Percentiles rank a stretch among this genome's conserved stretches.
These are phyloP conservation scores for Albophoma yamanashiensis DNA, from an alignment of 2,329 filamentous ascomycete species.

Conservation along the genomic window DNA sequence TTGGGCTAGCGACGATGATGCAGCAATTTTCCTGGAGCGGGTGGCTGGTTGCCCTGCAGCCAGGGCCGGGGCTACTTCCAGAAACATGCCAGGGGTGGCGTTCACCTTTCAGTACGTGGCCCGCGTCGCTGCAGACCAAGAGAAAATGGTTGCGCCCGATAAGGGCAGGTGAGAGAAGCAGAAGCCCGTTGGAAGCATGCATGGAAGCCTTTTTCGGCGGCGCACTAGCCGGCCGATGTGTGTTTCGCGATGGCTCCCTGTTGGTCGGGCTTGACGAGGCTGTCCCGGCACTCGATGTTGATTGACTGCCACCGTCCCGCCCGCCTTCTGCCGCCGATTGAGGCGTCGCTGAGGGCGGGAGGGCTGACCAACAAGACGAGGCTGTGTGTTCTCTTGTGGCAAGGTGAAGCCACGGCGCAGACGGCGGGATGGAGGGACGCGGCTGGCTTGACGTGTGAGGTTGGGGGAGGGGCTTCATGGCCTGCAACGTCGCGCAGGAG, in stretches of 20 bases:
- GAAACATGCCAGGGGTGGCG: background rate
- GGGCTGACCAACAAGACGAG: background rate
- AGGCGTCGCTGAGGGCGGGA: background rate
- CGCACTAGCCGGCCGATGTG: background rate
- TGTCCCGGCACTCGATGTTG: background rate
- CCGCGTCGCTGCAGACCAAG: background rate
- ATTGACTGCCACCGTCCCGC: background rate
- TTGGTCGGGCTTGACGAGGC: background rate
- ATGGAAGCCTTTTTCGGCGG: background rate
- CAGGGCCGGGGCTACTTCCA: background rate
- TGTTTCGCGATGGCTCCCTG: background rate
- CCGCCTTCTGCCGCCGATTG: background rate
- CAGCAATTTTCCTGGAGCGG: background rate
- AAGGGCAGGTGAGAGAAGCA: slow-evolving; percentile 4
- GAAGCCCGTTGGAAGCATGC: slow-evolving; percentile 3
- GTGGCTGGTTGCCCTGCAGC: background rate
- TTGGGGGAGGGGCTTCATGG: background rate
- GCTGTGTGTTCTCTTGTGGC: background rate
- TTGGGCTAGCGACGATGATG: background rate
- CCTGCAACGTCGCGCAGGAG: background rate
- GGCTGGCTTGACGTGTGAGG: background rate
- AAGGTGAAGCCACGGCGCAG: background rate
- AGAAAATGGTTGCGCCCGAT: background rate
- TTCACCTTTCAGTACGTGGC: background rate
- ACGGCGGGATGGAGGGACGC: background rate